Evolutionary conservation across 192 early-diverging fungal species (phyloP), one percentile per base, ranked within the genome.

Genomic region (Ambispora gerdemannii): DNA sequence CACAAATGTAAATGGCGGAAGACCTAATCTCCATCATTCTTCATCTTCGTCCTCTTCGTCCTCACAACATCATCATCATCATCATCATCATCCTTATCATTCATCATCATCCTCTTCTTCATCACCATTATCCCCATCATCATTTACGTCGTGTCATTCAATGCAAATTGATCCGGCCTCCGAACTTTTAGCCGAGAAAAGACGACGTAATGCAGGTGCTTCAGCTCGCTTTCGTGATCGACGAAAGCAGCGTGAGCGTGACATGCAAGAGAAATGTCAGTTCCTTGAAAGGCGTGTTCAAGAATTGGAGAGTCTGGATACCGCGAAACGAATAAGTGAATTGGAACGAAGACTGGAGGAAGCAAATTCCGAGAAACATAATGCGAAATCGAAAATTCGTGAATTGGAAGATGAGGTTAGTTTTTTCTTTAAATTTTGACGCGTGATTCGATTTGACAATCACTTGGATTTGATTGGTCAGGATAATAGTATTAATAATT

Each of bases 161-260:
- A 27, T 25, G 17, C 4, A 20, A 11, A 24, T 70, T n/a, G 74
- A 51, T 70, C 72, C 66, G 4, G 63, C 85, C 0, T 79, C 78
- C 1, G 74, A 82, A 34, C 78, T 88, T 15, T 70, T 88, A 22
- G 82, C 82, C 22, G 87, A 88, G 68, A 82, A 86, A 55, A 71
- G 87, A 65, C 78, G 81, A 51, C 75, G 87, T 50, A 88, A 88
- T 50, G 87, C 87, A 24, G 85, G 78, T 53, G 87, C 87, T 0
- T 87, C 85, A 7, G 85, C 87, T 4, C 63, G 87, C 36, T 88
- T 88, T 70, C 80, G 87, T 50, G 84, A 85, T 58, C 85, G 87
- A 1, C 80, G 87, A 65, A 88, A 88, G 59, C 81, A 86, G 64
- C 80, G 85, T 13, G 87, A 87, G 70, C 74, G 80, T 32, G 87